A percentile compares a stretch with the other conserved stretches of the same genome.
phyloP scores from a whole-genome alignment of 495 filamentous ascomycete species.

The Hypomontagnella monticulosa region DNA sequence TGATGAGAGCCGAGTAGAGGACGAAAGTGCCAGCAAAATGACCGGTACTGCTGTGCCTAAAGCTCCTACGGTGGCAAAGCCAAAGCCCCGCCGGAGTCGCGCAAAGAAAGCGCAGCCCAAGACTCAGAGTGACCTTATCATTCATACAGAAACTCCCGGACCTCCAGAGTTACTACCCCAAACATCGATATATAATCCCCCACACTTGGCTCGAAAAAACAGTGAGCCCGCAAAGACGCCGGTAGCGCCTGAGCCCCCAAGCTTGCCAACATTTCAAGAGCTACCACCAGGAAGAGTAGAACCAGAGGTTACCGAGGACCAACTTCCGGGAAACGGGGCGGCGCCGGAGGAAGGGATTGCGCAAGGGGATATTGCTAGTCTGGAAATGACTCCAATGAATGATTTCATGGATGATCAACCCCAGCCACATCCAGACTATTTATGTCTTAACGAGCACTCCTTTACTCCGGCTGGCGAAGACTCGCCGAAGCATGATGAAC shows the following conservation, averaged over 20 bases:
- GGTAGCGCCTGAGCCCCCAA: conserved; percentile 50
- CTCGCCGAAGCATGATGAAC: conserved; percentile 5
- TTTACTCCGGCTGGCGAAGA: conserved; percentile 15
- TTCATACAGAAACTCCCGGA: conserved; percentile 53
- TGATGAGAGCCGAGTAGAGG: conserved; percentile 67
- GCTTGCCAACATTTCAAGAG: conserved; percentile 9
- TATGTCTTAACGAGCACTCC: conserved; percentile 11
- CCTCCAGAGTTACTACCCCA: conserved; percentile 56
- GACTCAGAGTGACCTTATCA: conserved; percentile 44
- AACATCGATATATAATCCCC: conserved; percentile 57
- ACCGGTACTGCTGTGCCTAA: conserved; percentile 37
- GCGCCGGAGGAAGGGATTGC: conserved; percentile 33
- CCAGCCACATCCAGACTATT: conserved; percentile 15
- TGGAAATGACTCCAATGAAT: conserved; percentile 50
- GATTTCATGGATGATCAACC: conserved; percentile 23
- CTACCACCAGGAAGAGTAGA: conserved; percentile 12
- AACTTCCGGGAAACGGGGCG: conserved; percentile 8
- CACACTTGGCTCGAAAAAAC: conserved; percentile 37
- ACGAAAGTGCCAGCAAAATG: conserved; percentile 52
- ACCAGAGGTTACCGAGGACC: background rate
- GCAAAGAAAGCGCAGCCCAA: conserved; percentile 44
- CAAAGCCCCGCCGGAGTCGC: conserved; percentile 49
- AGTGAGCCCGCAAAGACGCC: conserved; percentile 33
- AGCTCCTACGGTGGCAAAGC: conserved; percentile 33
- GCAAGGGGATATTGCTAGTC: conserved; percentile 49